A percentile compares a stretch with the other conserved stretches of the same genome.
phyloP scores from a whole-genome alignment of 768 basidiomycete species.

The Phanerodontia chrysosporium region DNA sequence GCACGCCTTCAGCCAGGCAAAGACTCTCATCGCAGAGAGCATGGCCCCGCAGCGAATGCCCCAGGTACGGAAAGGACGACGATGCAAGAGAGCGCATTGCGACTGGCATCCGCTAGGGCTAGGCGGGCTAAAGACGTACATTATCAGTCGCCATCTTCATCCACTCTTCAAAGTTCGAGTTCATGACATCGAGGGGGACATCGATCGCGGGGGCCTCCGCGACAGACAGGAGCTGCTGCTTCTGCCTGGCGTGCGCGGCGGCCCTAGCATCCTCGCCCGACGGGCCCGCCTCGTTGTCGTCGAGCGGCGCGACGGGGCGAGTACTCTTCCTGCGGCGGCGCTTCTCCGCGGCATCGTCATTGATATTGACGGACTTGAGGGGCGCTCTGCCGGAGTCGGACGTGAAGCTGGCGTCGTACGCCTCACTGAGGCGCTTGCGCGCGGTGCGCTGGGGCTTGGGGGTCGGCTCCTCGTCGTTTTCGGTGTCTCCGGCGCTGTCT shows the following conservation, averaged over 20 bases:
- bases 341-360: slow-evolving; percentile 88
- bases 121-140: slow-evolving; percentile 44
- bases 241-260: slow-evolving; percentile 46
- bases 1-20: background rate
- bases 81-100: background rate
- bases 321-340: slow-evolving; percentile 76
- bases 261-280: slow-evolving; percentile 37
- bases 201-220: slow-evolving; percentile 53
- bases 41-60: background rate
- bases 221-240: slow-evolving; percentile 57
- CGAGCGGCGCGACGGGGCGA: slow-evolving; percentile 43
- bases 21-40: background rate
- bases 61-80: background rate
- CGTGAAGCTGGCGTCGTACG: slow-evolving; percentile 36
- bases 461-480: slow-evolving; percentile 21
- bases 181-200: slow-evolving; percentile 79
- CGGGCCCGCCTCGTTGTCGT: slow-evolving; percentile 53
- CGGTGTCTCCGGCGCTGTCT: slow-evolving; percentile 13
- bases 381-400: slow-evolving; percentile 29
- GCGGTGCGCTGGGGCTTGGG: slow-evolving; percentile 19
- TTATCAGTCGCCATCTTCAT: slow-evolving; percentile 99
- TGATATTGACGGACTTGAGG: slow-evolving; percentile 46
- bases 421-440: slow-evolving; percentile 59
- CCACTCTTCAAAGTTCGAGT: slow-evolving; percentile 96
- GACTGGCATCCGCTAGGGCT: slow-evolving; percentile 11